These are phyloP conservation scores for Fusarium sp. DNA, from an alignment of 2,329 filamentous ascomycete genomes.

Conservation along the genomic window DNA sequence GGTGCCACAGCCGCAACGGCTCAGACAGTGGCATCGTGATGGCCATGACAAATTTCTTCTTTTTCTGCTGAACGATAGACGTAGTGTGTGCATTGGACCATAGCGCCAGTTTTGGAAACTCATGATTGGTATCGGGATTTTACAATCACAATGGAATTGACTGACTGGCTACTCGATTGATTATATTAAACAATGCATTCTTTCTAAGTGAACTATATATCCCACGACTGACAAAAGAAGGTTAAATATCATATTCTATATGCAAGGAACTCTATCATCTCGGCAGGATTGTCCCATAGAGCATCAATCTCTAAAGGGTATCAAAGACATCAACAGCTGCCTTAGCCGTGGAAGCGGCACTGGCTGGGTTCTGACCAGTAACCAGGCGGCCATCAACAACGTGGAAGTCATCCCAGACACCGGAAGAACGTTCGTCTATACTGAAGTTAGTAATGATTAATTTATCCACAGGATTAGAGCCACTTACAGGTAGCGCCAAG, in stretches of 20 bases:
- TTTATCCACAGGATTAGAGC: rapidly evolving
- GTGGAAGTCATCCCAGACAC: slow-evolving; percentile 24
- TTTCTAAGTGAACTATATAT: too few species aligned
- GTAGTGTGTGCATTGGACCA: neutral
- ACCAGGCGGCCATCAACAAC: slow-evolving; percentile 17
- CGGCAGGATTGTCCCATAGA: neutral
- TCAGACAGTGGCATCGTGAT: neutral
- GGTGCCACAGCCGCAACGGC: neutral
- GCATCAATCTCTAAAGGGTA: neutral
- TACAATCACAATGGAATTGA: too few species aligned
- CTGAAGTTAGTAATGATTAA: neutral
- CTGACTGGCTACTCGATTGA: neutral
- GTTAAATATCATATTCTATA: too few species aligned
- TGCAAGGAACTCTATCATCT: too few species aligned
- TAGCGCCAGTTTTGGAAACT: too few species aligned
- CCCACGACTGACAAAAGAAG: too few species aligned
- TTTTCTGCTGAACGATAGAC: neutral
- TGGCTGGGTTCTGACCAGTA: slow-evolving; percentile 25
- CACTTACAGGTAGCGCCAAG: slow-evolving; percentile 23
- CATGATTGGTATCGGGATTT: too few species aligned
- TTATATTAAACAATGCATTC: neutral
- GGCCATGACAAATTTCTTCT: neutral
- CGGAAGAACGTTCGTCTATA: slow-evolving; percentile 14
- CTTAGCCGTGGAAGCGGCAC: slow-evolving; percentile 14
- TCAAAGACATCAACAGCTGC: slow-evolving; percentile 18